Evolutionary conservation across 208 protist species (phyloP).

Genomic region (Wallacemonas sp.): DNA sequence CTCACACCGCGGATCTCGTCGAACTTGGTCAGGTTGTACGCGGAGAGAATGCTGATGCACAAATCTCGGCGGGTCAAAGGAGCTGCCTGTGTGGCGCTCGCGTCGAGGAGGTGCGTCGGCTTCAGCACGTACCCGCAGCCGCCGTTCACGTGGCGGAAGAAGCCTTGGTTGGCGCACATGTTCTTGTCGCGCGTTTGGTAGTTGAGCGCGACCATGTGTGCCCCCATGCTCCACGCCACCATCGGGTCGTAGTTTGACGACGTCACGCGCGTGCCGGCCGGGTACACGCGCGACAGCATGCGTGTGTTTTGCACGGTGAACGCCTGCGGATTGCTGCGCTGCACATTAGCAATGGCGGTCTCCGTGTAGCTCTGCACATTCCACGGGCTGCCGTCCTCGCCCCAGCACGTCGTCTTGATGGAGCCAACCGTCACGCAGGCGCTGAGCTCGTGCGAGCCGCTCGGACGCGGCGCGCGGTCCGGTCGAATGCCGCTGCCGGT

Average conservation of each 20-base stretch:
- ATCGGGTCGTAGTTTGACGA: slow-evolving; percentile 90
- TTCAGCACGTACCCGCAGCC: slow-evolving; percentile 93
- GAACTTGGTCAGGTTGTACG: slow-evolving; percentile 14
- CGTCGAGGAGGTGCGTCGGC: slow-evolving; percentile 42
- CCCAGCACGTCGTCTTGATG: slow-evolving; percentile 41
- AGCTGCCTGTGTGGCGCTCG: not conserved
- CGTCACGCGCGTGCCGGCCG: slow-evolving; percentile 78
- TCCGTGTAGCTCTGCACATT: slow-evolving; percentile 70
- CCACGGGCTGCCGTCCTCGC: slow-evolving; percentile 34
- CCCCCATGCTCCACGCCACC: slow-evolving; percentile 57
- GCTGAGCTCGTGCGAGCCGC: slow-evolving; percentile 29
- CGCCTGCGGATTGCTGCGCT: slow-evolving; percentile 14
- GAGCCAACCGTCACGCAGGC: slow-evolving; percentile 47
- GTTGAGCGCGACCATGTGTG: slow-evolving; percentile 89
- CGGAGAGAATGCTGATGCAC: not conserved
- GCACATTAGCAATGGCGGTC: slow-evolving; percentile 27
- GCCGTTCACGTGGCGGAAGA: slow-evolving; percentile 84
- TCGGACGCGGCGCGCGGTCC: slow-evolving; percentile 16
- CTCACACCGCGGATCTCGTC: slow-evolving; percentile 13
- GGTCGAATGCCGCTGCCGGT: slow-evolving; percentile 37
- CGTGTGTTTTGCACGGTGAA: slow-evolving; percentile 60
- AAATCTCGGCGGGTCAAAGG: not conserved
- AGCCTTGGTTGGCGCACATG: slow-evolving; percentile 64
- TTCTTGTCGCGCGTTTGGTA: slow-evolving; percentile 63
- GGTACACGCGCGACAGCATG: slow-evolving; percentile 90